These are phyloP conservation scores for Aureobasidium lini DNA, from an alignment of 2,329 filamentous ascomycete genomes.

Conservation along the genomic window DNA sequence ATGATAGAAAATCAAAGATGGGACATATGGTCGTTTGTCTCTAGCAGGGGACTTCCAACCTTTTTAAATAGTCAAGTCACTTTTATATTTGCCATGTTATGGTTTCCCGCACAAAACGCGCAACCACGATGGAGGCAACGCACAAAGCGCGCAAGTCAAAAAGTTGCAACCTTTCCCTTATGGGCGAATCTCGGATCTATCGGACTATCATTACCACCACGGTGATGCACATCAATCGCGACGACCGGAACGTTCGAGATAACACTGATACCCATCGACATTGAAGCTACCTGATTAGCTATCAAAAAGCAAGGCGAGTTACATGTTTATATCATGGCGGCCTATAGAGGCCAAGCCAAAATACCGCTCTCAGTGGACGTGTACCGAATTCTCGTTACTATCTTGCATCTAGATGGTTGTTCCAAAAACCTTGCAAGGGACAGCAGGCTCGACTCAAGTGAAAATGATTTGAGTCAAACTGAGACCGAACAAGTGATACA, in stretches of 20 bases:
- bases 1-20: background rate
- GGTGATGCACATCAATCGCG: no score
- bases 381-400: no score
- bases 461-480: no score
- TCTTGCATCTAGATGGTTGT: no score
- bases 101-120: conserved; percentile 3
- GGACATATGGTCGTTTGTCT: no score
- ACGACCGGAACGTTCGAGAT: background rate
- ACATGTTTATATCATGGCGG: no score
- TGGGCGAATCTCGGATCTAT: background rate
- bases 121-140: background rate
- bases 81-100: background rate
- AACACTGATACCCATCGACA: background rate
- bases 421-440: background rate
- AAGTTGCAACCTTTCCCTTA: no score
- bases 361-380: no score
- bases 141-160: background rate
- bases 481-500: background rate
- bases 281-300: no score
- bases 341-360: no score
- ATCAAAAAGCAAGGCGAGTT: no score
- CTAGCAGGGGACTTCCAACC: background rate
- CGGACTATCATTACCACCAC: background rate
- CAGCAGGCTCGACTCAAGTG: background rate
- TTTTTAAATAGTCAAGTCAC: background rate